Percentiles rank a stretch among this genome's conserved stretches.
phyloP scores from a whole-genome alignment of 2,329 filamentous ascomycete genomes.

The Phialophora macrospora region DNA sequence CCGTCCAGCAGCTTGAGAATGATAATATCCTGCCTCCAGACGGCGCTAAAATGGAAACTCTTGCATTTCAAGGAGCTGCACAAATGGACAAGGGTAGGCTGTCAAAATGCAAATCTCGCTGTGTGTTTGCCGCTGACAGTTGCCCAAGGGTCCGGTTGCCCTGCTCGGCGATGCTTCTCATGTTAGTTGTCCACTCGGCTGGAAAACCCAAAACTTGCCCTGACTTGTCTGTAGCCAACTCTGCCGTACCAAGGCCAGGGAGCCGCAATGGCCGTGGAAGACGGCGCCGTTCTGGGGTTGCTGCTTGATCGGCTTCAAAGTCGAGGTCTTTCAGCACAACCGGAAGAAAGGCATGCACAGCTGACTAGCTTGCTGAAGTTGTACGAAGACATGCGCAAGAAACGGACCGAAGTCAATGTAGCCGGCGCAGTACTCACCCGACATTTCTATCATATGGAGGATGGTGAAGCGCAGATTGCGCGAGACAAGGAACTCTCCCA shows the following conservation, averaged over 20 bases:
- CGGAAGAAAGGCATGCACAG: too few relatives aligned
- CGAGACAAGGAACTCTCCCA: slow-evolving; percentile 44
- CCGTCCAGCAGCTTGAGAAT: too few relatives aligned
- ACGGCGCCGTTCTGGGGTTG: slow-evolving; percentile 41
- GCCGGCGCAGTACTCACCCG: slow-evolving; percentile 32
- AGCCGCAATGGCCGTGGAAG: slow-evolving; percentile 50
- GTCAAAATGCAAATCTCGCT: too few relatives aligned
- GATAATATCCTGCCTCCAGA: too few relatives aligned
- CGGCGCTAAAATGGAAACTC: too few relatives aligned
- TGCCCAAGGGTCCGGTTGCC: too few relatives aligned
- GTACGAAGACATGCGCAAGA: slow-evolving; percentile 20
- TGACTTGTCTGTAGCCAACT: slow-evolving; percentile 55
- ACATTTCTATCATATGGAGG: slow-evolving; percentile 46
- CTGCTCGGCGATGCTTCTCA: slow-evolving; percentile 71
- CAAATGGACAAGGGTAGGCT: too few relatives aligned
- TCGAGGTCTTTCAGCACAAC: too few relatives aligned
- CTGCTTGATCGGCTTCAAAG: slow-evolving; percentile 47
- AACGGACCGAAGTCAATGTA: slow-evolving; percentile 33
- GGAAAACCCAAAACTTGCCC: too few relatives aligned
- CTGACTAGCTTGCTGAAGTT: slow-evolving; percentile 16
- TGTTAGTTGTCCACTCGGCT: slow-evolving; percentile 43
- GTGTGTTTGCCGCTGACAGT: too few relatives aligned
- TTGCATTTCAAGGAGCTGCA: too few relatives aligned
- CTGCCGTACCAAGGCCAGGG: slow-evolving; percentile 60
- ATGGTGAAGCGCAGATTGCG: slow-evolving; percentile 48